Conservation (phyloP, 1,139 yeast species). For the Kodamaea alishanica region DNA sequence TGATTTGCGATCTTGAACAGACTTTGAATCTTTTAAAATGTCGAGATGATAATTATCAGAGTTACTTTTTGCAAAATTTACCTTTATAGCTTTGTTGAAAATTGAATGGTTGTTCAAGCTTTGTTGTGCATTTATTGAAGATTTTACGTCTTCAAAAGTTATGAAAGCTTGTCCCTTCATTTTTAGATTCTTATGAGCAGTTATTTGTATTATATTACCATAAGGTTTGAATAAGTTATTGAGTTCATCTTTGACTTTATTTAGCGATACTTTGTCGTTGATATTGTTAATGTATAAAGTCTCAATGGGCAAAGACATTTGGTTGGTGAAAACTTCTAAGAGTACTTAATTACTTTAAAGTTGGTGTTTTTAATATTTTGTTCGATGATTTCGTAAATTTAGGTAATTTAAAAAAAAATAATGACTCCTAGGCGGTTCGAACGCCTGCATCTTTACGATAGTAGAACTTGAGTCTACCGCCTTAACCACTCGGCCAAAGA, state of each 20-base stretch:
- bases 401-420: conserved; percentile 1
- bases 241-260: conserved; percentile 47
- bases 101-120: conserved; percentile 42
- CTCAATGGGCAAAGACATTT: conserved; percentile 16
- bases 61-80: conserved; percentile 39
- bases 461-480: too few species aligned
- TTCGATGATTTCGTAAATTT: neutral
- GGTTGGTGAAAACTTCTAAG: neutral
- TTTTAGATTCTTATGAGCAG: conserved; percentile 58
- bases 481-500: conserved; percentile 1
- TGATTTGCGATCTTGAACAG: conserved; percentile 16
- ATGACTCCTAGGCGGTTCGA: conserved; percentile 3
- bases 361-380: neutral
- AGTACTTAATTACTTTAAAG: too few species aligned
- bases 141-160: conserved; percentile 45
- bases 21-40: conserved; percentile 13
- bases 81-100: conserved; percentile 53
- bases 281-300: conserved; percentile 65
- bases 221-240: conserved; percentile 38
- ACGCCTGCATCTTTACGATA: too few species aligned
- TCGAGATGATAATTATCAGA: conserved; percentile 39
- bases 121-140: conserved; percentile 50
- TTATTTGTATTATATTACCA: conserved; percentile 51
- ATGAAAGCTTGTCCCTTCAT: conserved; percentile 88
- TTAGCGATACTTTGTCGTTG: conserved; percentile 62